Conservation (phyloP, 768 basidiomycete species). For the Cubamyces sp. region DNA sequence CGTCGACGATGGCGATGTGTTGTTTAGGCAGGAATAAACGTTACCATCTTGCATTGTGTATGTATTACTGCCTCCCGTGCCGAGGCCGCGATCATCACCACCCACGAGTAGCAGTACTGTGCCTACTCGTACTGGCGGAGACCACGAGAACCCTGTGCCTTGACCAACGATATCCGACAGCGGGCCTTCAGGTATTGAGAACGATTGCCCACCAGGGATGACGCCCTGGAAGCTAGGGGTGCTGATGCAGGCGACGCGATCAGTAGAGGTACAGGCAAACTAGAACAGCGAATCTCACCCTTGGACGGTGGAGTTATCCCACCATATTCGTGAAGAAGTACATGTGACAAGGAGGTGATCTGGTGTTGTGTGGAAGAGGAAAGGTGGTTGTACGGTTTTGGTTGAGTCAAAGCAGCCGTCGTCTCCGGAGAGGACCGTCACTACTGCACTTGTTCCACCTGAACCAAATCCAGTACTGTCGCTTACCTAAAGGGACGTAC, state of each 20-base stretch:
- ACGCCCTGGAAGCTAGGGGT: slow-evolving; percentile 67
- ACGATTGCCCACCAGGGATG: slow-evolving; percentile 81
- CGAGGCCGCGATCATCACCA: slow-evolving; percentile 68
- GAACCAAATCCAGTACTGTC: slow-evolving; percentile 65
- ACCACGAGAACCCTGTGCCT: slow-evolving; percentile 75
- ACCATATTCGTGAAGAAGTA: slow-evolving; percentile 63
- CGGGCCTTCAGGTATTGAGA: slow-evolving; percentile 56
- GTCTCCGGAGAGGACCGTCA: slow-evolving; percentile 52
- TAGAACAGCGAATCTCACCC: slow-evolving; percentile 43
- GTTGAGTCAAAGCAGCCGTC: slow-evolving; percentile 67
- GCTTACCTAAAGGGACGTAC: slow-evolving; percentile 48
- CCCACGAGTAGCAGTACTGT: slow-evolving; percentile 69
- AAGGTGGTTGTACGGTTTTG: slow-evolving; percentile 51
- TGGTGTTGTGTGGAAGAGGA: slow-evolving; percentile 65
- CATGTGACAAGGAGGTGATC: slow-evolving; percentile 71
- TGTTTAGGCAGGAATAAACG: slow-evolving; percentile 56
- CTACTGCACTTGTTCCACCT: slow-evolving; percentile 75
- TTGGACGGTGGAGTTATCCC: slow-evolving; percentile 54
- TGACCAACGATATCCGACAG: slow-evolving; percentile 45
- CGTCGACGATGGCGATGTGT: slow-evolving; percentile 74
- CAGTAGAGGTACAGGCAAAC: neutral
- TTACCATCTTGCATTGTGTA: slow-evolving; percentile 59
- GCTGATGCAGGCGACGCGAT: slow-evolving; percentile 37
- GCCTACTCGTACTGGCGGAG: slow-evolving; percentile 62
- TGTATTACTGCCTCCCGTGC: slow-evolving; percentile 65